These are phyloP conservation scores for Chytridiales sp. DNA, from an alignment of 371 early-diverging fungal genomes.

Conservation along the genomic window DNA sequence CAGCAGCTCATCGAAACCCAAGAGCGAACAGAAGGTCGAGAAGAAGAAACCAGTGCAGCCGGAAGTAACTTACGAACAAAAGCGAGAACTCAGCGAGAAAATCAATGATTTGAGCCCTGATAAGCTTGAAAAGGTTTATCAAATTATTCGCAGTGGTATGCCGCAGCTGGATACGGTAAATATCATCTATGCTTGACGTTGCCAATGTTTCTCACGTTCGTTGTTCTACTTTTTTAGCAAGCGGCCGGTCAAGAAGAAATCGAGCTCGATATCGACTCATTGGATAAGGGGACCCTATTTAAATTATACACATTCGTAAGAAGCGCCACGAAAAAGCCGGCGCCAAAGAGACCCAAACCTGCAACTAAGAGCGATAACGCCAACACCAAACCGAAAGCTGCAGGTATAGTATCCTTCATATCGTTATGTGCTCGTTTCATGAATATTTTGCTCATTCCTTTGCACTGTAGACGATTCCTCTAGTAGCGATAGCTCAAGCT, in stretches of 20 bases:
- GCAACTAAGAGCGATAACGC: not conserved
- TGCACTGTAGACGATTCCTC: slow-evolving; percentile 10
- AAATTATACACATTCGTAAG: slow-evolving; percentile 82
- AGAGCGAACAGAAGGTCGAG: slow-evolving; percentile 9
- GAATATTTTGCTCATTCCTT: too few relatives aligned
- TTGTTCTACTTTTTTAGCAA: slow-evolving; percentile 21
- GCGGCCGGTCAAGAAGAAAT: slow-evolving; percentile 78
- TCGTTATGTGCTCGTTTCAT: too few relatives aligned
- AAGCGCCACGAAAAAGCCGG: slow-evolving; percentile 16
- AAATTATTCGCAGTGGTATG: slow-evolving; percentile 83
- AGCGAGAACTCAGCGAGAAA: slow-evolving; percentile 79
- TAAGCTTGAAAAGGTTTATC: slow-evolving; percentile 72
- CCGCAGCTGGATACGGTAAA: slow-evolving; percentile 60
- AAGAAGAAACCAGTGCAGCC: slow-evolving; percentile 8
- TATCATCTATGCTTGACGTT: slow-evolving; percentile 4
- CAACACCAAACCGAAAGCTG: not conserved
- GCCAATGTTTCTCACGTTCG: not conserved
- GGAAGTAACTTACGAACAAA: slow-evolving; percentile 81
- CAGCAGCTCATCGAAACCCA: too few relatives aligned
- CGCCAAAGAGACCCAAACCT: not conserved
- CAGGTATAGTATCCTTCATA: too few relatives aligned
- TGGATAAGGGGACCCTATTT: slow-evolving; percentile 80
- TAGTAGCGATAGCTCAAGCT: slow-evolving; percentile 20
- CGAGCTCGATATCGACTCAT: slow-evolving; percentile 91
- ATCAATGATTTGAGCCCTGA: slow-evolving; percentile 82